These are phyloP conservation scores for Maudiozyma saulgeensis DNA, from an alignment of 805 yeast species.

Conservation along the genomic window DNA sequence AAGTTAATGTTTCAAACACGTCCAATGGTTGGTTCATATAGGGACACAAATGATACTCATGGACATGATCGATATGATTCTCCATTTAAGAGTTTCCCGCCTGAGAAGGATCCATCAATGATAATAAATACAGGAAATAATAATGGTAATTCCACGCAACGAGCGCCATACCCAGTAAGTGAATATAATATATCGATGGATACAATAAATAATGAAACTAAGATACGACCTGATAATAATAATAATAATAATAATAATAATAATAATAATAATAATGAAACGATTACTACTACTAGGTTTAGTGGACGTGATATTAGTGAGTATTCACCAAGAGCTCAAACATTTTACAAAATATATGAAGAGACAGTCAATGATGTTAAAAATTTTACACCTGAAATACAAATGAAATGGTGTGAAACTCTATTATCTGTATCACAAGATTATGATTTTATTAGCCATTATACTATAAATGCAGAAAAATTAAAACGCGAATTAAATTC, in stretches of 20 bases:
- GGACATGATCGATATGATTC: background rate
- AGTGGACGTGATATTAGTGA: background rate
- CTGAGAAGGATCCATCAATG: background rate
- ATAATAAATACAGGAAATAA: background rate
- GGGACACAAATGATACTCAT: too few species aligned
- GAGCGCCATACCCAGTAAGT: background rate
- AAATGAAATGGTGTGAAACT: slow-evolving; percentile 53
- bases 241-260: background rate
- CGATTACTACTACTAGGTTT: too few species aligned
- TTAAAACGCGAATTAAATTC: slow-evolving; percentile 31
- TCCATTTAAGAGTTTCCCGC: background rate
- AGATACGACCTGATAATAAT: background rate
- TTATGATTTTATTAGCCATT: slow-evolving; percentile 34
- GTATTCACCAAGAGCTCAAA: slow-evolving; percentile 11
- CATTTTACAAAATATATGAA: slow-evolving; percentile 19
- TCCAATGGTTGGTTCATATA: background rate
- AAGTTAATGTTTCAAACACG: background rate
- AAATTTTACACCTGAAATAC: slow-evolving; percentile 41
- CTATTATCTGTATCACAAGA: slow-evolving; percentile 40
- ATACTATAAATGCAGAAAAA: slow-evolving; percentile 40
- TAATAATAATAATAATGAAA: too few species aligned
- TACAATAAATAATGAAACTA: background rate
- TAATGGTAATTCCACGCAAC: background rate
- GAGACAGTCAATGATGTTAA: slow-evolving; percentile 20
- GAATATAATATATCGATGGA: background rate